Evolutionary conservation across 176 grass and related monocot species (phyloP).

Genomic region (Avena insularis): DNA sequence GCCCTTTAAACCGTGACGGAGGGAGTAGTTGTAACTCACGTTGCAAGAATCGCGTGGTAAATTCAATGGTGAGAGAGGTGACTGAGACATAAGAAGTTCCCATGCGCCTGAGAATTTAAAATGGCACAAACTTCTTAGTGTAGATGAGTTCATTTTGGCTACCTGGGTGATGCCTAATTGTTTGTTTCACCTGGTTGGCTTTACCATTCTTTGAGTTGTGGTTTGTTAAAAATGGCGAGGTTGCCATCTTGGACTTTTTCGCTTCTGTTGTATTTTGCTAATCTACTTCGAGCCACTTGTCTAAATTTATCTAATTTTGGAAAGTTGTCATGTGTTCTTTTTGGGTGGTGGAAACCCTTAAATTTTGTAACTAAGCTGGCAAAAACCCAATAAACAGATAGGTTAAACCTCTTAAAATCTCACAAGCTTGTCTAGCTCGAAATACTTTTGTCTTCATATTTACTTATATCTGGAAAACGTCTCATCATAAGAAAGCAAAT

Average conservation of each 20-base stretch:
- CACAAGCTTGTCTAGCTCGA: neutral
- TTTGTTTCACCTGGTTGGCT: neutral
- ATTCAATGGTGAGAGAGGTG: no score
- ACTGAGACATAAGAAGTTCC: no score
- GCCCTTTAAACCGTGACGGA: no score
- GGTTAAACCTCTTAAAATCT: neutral
- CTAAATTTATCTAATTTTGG: neutral
- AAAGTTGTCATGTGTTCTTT: neutral
- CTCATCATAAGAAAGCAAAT: neutral
- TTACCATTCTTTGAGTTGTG: neutral
- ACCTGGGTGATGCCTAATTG: no score
- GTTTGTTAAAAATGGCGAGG: neutral
- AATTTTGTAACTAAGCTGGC: neutral
- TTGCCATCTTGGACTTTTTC: neutral
- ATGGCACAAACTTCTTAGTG: neutral
- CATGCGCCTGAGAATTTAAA: no score
- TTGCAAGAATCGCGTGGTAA: no score
- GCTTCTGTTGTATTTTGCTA: neutral
- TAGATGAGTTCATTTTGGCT: no score
- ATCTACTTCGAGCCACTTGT: neutral
- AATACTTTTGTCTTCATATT: neutral
- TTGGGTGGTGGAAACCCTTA: neutral
- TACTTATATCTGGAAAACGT: neutral
- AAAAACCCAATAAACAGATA: neutral
- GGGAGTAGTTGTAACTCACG: no score